Base-by-base conservation (phyloP, 2,329 filamentous ascomycete species). In the Cercospora brassicicola region DNA sequence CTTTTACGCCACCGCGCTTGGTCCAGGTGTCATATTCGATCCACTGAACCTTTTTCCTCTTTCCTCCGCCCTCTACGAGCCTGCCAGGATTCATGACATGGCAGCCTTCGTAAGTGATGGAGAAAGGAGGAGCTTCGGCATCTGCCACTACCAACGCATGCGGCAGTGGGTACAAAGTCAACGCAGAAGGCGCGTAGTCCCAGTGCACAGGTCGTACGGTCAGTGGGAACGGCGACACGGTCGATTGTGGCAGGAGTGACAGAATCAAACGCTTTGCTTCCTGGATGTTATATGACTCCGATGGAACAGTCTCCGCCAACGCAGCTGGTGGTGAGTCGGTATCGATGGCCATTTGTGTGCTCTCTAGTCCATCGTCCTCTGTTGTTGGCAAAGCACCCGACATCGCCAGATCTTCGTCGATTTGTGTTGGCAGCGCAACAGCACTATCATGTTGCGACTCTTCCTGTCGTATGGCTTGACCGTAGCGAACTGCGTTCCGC, bases 21-120 rank as follows among this genome's bases (percentile, higher is more conserved):
- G 83, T 85, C 28, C 88, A 85, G 53, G 92, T 79, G 79, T 91
- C 91, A 82, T 94, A 98, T 81, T 98, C 95, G 1, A 94, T 85
- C 94, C 95, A 98, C 70, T 89, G 86, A 5, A 89, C 91, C 67
- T 77, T 77, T 6, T 90, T 87, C 71, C 88, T 87, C 63, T 89
- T 85, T 0, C 87, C 83, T 0, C 92, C 89, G 26, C 78, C 78
- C 61, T 78, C 80, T 36, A 96, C 85, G 60, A 99, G 80, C 59
- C 86, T 85, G 5, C 93, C 93, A 0, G 95, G 94, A 78, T 99
- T 99, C 87, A 99, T 90, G 36, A 97, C 94, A 81, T 95, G 92
- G 76, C 95, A 98, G 0, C 94, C 94, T 79, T 97, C 94, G 76
- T 98, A 98, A 13, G 92, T 96, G 71, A 97, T 84, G 64, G 90